Conservation (phyloP, 2,329 filamentous ascomycete genomes). For the Phialocephala sp. region DNA sequence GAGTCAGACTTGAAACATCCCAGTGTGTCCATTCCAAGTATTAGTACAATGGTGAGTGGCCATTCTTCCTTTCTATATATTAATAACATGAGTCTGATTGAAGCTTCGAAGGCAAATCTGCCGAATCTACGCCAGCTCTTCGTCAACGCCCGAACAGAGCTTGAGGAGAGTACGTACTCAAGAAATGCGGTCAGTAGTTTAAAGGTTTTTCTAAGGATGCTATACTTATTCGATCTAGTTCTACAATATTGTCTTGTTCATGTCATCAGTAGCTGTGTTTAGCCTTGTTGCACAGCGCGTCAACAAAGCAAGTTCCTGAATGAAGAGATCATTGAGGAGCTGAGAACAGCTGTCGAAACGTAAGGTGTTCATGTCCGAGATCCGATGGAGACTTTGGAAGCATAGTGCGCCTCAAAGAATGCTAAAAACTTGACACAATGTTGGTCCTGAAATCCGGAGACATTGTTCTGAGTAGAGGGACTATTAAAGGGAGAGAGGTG, state of each 20-base stretch:
- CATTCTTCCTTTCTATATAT: constrained; percentile 13
- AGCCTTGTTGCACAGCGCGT: constrained; percentile 91
- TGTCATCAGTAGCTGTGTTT: constrained; percentile 94
- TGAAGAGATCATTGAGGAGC: neutral
- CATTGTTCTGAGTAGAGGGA: neutral
- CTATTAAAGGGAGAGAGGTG: neutral
- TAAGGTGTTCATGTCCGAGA: neutral
- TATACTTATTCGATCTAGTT: constrained; percentile 63
- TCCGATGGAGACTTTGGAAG: neutral
- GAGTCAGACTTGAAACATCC: constrained; percentile 34
- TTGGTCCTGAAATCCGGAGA: neutral
- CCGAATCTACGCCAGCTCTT: constrained; percentile 96
- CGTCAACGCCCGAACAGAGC: constrained; percentile 89
- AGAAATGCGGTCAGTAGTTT: constrained; percentile 76
- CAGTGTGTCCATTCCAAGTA: constrained; percentile 7
- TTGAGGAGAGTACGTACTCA: constrained; percentile 93
- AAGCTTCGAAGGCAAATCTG: constrained; percentile 65
- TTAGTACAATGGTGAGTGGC: constrained; percentile 33
- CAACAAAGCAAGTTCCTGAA: constrained; percentile 36
- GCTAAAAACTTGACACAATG: neutral
- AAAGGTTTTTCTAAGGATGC: neutral
- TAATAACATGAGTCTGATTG: constrained; percentile 33
- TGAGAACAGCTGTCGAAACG: neutral
- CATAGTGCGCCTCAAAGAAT: neutral
- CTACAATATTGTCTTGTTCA: constrained; percentile 96